These are phyloP conservation scores for Kodamaea anthophila DNA, from an alignment of 1,139 yeast species.

Conservation along the genomic window DNA sequence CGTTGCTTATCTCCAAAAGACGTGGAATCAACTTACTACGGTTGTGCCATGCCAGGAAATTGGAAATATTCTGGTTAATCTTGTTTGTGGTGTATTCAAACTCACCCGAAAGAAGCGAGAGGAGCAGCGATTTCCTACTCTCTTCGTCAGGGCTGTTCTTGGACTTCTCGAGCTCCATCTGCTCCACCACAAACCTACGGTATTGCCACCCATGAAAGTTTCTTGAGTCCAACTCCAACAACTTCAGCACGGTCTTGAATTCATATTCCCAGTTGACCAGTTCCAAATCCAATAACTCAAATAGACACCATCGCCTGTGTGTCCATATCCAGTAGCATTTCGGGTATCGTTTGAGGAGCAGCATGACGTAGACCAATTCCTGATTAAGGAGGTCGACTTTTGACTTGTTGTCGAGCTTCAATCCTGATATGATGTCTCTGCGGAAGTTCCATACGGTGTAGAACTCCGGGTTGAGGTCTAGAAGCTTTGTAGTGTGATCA, in stretches of 20 bases:
- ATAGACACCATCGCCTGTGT: conserved; percentile 81
- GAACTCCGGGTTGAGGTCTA: conserved; percentile 74
- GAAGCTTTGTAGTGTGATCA: conserved; percentile 42
- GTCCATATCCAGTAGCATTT: conserved; percentile 97
- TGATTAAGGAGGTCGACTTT: conserved; percentile 34
- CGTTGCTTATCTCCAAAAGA: conserved; percentile 26
- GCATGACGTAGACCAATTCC: conserved; percentile 60
- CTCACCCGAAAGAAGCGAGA: conserved; percentile 42
- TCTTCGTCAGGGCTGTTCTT: conserved; percentile 5
- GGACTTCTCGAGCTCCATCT: conserved; percentile 32
- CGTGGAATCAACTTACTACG: conserved; percentile 64
- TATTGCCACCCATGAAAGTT: conserved; percentile 97
- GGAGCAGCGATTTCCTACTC: conserved; percentile 10
- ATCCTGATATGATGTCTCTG: conserved; percentile 53
- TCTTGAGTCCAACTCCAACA: conserved; percentile 68
- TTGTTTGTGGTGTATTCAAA: conserved; percentile 71
- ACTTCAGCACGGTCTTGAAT: conserved; percentile 57
- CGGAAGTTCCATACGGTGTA: conserved; percentile 90
- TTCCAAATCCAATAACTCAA: conserved; percentile 41
- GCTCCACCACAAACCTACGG: conserved; percentile 62
- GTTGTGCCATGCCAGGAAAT: conserved; percentile 96
- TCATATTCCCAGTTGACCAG: conserved; percentile 62
- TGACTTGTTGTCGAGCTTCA: too few relatives aligned
- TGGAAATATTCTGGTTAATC: conserved; percentile 79
- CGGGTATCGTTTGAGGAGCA: conserved; percentile 60